A percentile compares a stretch with the other conserved stretches of the same genome.
Evolutionary conservation across 2,329 filamentous ascomycete species (phyloP).

Genomic region (Phyllosticta ampelicida): DNA sequence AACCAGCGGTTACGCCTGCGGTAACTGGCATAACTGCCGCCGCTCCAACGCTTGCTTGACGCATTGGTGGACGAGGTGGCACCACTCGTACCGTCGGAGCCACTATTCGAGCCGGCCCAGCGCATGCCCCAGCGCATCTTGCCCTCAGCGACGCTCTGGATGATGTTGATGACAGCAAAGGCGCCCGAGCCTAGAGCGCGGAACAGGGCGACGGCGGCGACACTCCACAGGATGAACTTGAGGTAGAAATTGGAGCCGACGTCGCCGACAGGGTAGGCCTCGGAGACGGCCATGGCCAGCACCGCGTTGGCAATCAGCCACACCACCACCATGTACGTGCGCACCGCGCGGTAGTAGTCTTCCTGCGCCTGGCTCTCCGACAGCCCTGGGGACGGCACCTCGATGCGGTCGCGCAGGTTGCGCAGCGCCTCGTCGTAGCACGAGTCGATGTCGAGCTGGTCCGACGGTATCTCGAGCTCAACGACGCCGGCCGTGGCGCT

Average conservation of each 20-base stretch:
- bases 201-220: conserved; percentile 78
- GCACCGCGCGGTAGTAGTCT: conserved; percentile 94
- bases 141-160: conserved; percentile 82
- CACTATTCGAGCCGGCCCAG: background rate
- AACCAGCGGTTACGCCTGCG: background rate
- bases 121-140: conserved; percentile 49
- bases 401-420: conserved; percentile 86
- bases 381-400: conserved; percentile 53
- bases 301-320: conserved; percentile 93
- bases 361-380: conserved; percentile 83
- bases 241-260: conserved; percentile 83
- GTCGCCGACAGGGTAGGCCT: conserved; percentile 63
- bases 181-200: conserved; percentile 70
- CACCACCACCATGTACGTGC: conserved; percentile 92
- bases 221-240: conserved; percentile 84
- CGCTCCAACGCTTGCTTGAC: background rate
- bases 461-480: conserved; percentile 92
- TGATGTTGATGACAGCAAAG: conserved; percentile 71
- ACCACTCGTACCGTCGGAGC: background rate
- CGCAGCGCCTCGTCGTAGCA: conserved; percentile 95
- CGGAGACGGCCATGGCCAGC: conserved; percentile 84
- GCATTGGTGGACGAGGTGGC: background rate
- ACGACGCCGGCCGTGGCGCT: conserved; percentile 54
- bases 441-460: conserved; percentile 95
- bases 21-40: background rate